Percentiles rank a stretch among this genome's conserved stretches.
phyloP scores from a whole-genome alignment of 768 basidiomycete genomes.

The Phanerochaete sordida region DNA sequence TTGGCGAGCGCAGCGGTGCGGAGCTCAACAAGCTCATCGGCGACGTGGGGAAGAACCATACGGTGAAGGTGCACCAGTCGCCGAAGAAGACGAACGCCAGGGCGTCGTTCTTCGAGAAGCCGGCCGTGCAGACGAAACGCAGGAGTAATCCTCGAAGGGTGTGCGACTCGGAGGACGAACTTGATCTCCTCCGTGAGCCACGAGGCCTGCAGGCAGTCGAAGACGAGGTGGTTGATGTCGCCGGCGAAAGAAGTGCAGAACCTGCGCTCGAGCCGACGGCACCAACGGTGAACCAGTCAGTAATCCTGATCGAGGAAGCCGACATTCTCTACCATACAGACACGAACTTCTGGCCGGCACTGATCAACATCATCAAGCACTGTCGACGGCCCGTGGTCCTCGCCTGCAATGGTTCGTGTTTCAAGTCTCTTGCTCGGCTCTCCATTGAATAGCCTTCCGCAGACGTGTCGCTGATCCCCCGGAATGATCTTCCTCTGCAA shows the following conservation, averaged over 20 bases:
- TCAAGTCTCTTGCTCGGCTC: conserved; percentile 7
- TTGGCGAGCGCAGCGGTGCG: conserved; percentile 81
- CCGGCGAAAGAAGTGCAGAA: not conserved
- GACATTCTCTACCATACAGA: conserved; percentile 92
- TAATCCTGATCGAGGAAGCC: conserved; percentile 92
- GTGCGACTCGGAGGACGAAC: conserved; percentile 21
- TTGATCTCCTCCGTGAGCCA: not conserved
- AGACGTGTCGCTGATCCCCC: conserved; percentile 76
- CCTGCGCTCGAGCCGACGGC: not conserved
- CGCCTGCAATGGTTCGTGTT: conserved; percentile 90
- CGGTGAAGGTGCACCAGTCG: conserved; percentile 20
- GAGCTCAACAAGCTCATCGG: conserved; percentile 81
- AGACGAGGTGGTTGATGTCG: not conserved
- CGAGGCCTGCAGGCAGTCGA: not conserved
- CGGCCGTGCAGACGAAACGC: not conserved
- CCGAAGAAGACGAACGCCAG: conserved; percentile 9
- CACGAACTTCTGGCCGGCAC: conserved; percentile 78
- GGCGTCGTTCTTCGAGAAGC: conserved; percentile 4
- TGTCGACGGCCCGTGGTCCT: conserved; percentile 87
- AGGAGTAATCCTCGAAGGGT: conserved; percentile 4
- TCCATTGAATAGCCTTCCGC: conserved; percentile 6
- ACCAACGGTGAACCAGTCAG: conserved; percentile 62
- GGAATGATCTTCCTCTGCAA: conserved; percentile 74
- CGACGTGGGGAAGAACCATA: conserved; percentile 91
- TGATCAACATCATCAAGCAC: conserved; percentile 76